phyloP scores from a whole-genome alignment of 805 yeast species.

The Zygoascus ofunaensis region DNA sequence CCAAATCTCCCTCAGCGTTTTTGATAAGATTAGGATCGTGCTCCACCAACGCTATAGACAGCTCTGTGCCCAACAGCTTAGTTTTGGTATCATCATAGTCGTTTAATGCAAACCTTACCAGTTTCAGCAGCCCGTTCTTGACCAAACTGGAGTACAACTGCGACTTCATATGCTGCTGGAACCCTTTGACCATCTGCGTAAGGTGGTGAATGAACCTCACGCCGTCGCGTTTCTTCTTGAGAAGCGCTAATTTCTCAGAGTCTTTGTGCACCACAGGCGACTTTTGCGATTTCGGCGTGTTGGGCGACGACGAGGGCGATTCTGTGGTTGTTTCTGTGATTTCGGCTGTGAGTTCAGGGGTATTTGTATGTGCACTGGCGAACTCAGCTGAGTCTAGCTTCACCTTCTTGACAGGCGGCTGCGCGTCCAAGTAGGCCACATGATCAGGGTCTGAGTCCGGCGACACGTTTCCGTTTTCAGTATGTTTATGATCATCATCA shows the following conservation, averaged over 20 bases:
- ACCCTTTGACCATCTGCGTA: slow-evolving; percentile 59
- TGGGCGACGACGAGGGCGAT: too few species aligned
- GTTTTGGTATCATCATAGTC: slow-evolving; percentile 37
- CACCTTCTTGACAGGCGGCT: slow-evolving; percentile 2
- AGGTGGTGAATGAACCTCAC: slow-evolving; percentile 74
- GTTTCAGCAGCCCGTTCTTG: slow-evolving; percentile 56
- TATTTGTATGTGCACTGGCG: slow-evolving; percentile 15
- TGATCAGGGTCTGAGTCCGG: background rate
- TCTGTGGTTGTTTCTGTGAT: too few species aligned
- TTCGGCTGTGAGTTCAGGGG: too few species aligned
- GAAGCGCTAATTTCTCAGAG: background rate
- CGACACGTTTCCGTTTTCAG: background rate
- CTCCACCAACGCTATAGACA: slow-evolving; percentile 71
- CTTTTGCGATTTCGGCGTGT: background rate
- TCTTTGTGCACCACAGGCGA: background rate
- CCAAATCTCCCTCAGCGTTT: slow-evolving; percentile 7
- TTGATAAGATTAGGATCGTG: slow-evolving; percentile 62
- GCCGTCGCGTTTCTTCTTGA: slow-evolving; percentile 49
- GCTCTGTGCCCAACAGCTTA: slow-evolving; percentile 68
- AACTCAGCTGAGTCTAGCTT: too few species aligned
- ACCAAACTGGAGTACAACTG: slow-evolving; percentile 58
- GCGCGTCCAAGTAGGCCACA: background rate
- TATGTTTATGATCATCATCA: background rate
- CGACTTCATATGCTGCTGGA: slow-evolving; percentile 51
- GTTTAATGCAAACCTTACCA: slow-evolving; percentile 62